Evolutionary conservation across 495 filamentous ascomycete genomes (phyloP), one percentile per base, ranked within the genome.

Genomic region (Podospora conica): DNA sequence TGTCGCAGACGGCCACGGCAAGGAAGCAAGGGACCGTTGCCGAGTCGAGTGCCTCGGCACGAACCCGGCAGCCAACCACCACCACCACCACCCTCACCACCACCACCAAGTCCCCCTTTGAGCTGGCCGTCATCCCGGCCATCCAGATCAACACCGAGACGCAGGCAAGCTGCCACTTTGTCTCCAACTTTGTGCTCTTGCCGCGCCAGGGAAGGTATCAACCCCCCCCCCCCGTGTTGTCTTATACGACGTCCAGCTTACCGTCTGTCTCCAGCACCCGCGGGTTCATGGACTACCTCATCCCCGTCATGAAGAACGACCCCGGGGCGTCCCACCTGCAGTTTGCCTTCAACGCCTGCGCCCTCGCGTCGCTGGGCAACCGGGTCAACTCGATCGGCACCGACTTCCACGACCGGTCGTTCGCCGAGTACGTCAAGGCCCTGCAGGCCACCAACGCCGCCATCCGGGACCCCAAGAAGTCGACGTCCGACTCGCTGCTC

Each of bases 321-420:
- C 21, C 27, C 18, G 20, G 54, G 12, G 31, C 62, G 58, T 4
- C 78, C 3, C 82, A 83, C 55, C 69, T 90, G 9, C 77, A 80
- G 15, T 75, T 84, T 25, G 84, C 85, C 21, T 87, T 88, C 55
- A 79, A 86, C 53, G 87, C 88, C 1, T 85, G 88, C 63, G 79
- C 87, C 21, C 77, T 87, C 65, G 85, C 84, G 20, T 83, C 82
- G 71, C 75, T 76, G 69, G 80, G 67, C 66, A 87, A 78, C 66
- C 71, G 69, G 22, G 74, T 65, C 20, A 82, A 61, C 66, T 76
- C 53, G 54, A 20, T 64, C 55, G 73, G 72, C 10, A 60, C 53
- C n/a, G 63, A 69, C 56, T 75, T 64, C 58, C 71, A 56, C 69
- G 80, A 69, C 70, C 79, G 69, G 74, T 77, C 82, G 23, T 66